These are phyloP conservation scores for Citrus trifoliata DNA, from an alignment of 345 rosid species.

Conservation along the genomic window DNA sequence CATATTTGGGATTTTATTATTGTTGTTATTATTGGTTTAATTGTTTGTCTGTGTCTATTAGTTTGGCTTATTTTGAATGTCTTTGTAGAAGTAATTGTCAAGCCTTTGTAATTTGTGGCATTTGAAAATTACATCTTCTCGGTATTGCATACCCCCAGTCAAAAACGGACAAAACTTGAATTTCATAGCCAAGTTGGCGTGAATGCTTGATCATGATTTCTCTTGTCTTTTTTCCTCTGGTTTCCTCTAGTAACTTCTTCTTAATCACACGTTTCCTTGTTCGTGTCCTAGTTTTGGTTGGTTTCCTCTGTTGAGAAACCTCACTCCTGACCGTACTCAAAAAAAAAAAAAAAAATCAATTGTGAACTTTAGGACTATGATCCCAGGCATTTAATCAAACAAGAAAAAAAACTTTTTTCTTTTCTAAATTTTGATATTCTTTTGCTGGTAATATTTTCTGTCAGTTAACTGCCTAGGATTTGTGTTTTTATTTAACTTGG, in stretches of 20 bases:
- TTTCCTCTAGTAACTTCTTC: not conserved
- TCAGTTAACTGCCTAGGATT: not conserved
- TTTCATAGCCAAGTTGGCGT: not conserved
- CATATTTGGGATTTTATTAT: not conserved
- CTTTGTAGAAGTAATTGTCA: not conserved
- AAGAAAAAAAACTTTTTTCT: not conserved
- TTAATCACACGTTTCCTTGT: not conserved
- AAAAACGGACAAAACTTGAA: not conserved
- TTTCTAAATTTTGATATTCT: not conserved
- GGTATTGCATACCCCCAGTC: not conserved
- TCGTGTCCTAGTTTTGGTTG: constrained; percentile 5
- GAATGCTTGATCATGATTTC: constrained; percentile 4
- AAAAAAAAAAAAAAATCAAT: too few relatives aligned
- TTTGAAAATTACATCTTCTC: constrained; percentile 2
- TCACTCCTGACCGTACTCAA: constrained; percentile 14
- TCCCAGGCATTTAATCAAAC: constrained; percentile 2
- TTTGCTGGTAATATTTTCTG: not conserved
- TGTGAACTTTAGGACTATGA: not conserved
- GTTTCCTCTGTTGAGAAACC: constrained; percentile 4
- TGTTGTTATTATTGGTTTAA: not conserved
- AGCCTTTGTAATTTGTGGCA: not conserved
- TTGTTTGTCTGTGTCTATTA: not conserved
- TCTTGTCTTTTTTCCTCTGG: constrained; percentile 4
- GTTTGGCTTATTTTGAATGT: not conserved
- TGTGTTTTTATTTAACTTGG: not conserved